Conservation (phyloP, 805 yeast genomes). For the Ogataea paradorogensis region DNA sequence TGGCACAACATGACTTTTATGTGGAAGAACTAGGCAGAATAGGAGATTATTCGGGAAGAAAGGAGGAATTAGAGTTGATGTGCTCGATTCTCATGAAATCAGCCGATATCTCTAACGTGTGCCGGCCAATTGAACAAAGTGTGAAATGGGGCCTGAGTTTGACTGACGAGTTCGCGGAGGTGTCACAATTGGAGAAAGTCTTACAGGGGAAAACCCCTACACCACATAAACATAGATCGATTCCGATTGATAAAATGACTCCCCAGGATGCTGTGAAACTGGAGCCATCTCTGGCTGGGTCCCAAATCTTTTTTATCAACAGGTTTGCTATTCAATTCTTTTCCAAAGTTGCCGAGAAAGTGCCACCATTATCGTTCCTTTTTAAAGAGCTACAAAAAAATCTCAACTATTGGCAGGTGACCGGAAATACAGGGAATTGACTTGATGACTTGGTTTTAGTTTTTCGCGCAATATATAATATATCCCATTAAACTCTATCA, state of each 20-base stretch:
- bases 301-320: conserved; percentile 80
- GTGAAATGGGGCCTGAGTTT: conserved; percentile 86
- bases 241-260: conserved; percentile 28
- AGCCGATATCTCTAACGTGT: conserved; percentile 93
- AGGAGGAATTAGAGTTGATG: conserved; percentile 39
- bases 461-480: conserved; percentile 9
- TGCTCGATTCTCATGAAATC: conserved; percentile 78
- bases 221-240: background rate
- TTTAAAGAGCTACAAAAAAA: conserved; percentile 52
- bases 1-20: conserved; percentile 83
- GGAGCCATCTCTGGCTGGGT: conserved; percentile 55
- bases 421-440: conserved; percentile 9
- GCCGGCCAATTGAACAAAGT: conserved; percentile 72
- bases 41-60: conserved; percentile 22
- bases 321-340: conserved; percentile 81
- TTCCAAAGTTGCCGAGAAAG: conserved; percentile 52
- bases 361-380: conserved; percentile 62
- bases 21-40: conserved; percentile 49
- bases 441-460: conserved; percentile 8
- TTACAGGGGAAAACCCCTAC: conserved; percentile 11
- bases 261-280: conserved; percentile 42
- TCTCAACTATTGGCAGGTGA: conserved; percentile 50
- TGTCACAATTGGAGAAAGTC: conserved; percentile 47
- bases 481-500: background rate
- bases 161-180: conserved; percentile 72